Evolutionary conservation across 306 rosid species (phyloP).

Genomic region (Glycyrrhiza uralensis): DNA sequence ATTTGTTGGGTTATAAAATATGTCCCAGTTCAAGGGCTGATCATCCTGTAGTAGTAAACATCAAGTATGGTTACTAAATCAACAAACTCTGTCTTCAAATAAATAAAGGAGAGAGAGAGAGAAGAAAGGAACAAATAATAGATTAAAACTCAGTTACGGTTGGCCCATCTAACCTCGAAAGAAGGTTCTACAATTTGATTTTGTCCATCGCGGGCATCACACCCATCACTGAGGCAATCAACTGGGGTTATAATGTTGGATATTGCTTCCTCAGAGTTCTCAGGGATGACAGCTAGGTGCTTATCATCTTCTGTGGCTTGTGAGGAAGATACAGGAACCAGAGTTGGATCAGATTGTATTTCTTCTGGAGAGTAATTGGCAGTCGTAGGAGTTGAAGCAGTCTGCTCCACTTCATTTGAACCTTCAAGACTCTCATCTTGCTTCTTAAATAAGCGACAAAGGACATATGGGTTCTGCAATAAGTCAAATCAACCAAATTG

Average conservation of each 20-base stretch:
- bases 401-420: conserved; percentile 50
- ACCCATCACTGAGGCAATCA: conserved; percentile 29
- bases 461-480: conserved; percentile 72
- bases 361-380: conserved; percentile 56
- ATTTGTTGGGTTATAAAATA: conserved; percentile 25
- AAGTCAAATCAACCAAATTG: conserved; percentile 25
- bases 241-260: conserved; percentile 39
- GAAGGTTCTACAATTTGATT: conserved; percentile 18
- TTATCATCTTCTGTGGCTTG: conserved; percentile 40
- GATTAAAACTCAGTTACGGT: conserved; percentile 9
- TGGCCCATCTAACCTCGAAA: conserved; percentile 41
- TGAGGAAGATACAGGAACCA: conserved; percentile 45
- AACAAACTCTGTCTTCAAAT: conserved; percentile 2
- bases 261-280: conserved; percentile 44
- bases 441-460: conserved; percentile 85
- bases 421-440: conserved; percentile 64
- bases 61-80: conserved; percentile 20
- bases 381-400: conserved; percentile 45
- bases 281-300: conserved; percentile 23
- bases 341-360: conserved; percentile 39
- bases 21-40: conserved; percentile 22
- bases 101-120: background rate
- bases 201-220: conserved; percentile 24
- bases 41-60: conserved; percentile 32
- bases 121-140: background rate